A percentile compares a stretch with the other conserved stretches of the same genome.
These are phyloP conservation scores for Candida ponderosae DNA, from an alignment of 805 yeast species.

Conservation along the genomic window DNA sequence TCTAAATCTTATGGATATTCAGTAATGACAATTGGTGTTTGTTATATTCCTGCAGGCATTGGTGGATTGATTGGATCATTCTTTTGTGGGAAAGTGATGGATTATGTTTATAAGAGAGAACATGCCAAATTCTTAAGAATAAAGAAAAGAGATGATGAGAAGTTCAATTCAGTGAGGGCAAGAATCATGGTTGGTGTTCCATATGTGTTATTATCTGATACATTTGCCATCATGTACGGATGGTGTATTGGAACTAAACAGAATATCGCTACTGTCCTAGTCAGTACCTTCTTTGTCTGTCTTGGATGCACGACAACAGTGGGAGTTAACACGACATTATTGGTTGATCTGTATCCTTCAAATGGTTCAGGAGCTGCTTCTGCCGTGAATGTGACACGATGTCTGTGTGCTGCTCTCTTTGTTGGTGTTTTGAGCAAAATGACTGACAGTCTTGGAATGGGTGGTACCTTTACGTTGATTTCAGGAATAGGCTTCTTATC, in stretches of 20 bases:
- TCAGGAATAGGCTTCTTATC: conserved; percentile 36
- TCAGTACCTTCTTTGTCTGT: conserved; percentile 51
- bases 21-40: conserved; percentile 55
- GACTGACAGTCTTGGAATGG: conserved; percentile 49
- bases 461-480: conserved; percentile 75
- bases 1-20: conserved; percentile 40
- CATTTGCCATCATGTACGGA: conserved; percentile 49
- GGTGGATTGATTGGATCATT: conserved; percentile 59
- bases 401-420: conserved; percentile 64
- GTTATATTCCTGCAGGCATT: conserved; percentile 69
- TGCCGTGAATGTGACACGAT: conserved; percentile 62
- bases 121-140: conserved; percentile 18
- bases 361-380: conserved; percentile 71
- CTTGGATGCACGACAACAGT: conserved; percentile 50
- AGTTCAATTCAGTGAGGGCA: conserved; percentile 47
- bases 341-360: conserved; percentile 71
- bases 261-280: conserved; percentile 46
- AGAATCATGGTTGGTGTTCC: conserved; percentile 46
- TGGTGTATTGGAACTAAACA: conserved; percentile 56
- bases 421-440: conserved; percentile 60
- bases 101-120: conserved; percentile 36
- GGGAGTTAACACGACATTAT: conserved; percentile 51
- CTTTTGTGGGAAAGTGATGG: conserved; percentile 46
- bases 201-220: conserved; percentile 28
- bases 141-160: conserved; percentile 7